These are phyloP conservation scores for Eugenia klotzschiana DNA, from an alignment of 441 rosid species.

Conservation along the genomic window DNA sequence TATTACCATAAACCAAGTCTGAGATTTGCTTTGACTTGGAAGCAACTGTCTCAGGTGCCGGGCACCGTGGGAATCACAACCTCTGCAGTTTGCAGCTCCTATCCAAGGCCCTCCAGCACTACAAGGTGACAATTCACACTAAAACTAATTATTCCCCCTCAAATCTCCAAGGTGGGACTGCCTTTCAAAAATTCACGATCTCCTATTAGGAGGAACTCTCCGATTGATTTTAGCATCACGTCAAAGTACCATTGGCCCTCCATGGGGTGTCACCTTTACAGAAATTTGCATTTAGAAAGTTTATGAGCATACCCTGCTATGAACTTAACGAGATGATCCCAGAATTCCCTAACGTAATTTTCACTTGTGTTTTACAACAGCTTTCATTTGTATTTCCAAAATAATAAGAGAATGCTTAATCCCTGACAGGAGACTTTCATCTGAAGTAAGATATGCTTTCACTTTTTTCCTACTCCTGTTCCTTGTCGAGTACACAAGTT, in stretches of 20 bases:
- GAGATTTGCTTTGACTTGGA: background rate
- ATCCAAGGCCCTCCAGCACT: background rate
- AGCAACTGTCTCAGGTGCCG: accelerated
- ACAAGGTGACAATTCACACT: background rate
- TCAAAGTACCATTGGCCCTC: background rate
- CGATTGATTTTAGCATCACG: background rate
- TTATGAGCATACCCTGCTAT: background rate
- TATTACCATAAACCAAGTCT: background rate
- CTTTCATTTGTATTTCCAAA: background rate
- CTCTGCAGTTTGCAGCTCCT: background rate
- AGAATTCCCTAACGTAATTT: background rate
- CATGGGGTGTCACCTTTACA: background rate
- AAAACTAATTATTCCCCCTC: background rate
- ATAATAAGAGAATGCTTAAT: background rate
- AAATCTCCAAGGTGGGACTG: background rate
- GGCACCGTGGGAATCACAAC: background rate
- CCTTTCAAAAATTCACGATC: background rate
- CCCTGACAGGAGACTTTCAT: background rate
- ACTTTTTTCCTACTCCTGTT: background rate
- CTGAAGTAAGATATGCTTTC: background rate
- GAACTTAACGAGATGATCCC: background rate
- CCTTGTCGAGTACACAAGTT: background rate
- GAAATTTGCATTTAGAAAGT: background rate
- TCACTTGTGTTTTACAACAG: background rate
- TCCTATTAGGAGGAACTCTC: background rate